Evolutionary conservation across 2,329 filamentous ascomycete species (phyloP).

Genomic region (Aspergillus puulaauensis): DNA sequence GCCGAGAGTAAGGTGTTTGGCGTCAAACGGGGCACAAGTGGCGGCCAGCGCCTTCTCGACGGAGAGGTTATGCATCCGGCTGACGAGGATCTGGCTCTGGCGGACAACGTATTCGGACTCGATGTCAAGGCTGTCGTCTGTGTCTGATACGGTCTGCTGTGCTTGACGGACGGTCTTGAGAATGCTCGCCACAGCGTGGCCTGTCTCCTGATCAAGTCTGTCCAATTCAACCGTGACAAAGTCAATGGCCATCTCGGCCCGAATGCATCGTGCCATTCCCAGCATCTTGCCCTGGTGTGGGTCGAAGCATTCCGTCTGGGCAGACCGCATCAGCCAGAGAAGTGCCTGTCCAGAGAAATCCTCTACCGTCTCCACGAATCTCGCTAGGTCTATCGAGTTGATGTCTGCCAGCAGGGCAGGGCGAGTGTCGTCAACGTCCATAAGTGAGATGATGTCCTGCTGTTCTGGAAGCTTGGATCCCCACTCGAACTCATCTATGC

Average conservation of each 20-base stretch:
- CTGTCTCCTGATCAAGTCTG: neutral
- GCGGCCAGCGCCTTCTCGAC: neutral
- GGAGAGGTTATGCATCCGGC: neutral
- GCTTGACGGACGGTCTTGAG: neutral
- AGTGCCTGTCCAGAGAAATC: neutral
- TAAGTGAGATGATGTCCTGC: neutral
- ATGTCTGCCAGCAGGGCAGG: neutral
- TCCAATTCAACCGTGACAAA: neutral
- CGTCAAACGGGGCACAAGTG: neutral
- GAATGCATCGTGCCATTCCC: constrained; percentile 13
- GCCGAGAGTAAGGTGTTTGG: neutral
- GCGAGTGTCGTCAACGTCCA: neutral
- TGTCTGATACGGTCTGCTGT: neutral
- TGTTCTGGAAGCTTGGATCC: neutral
- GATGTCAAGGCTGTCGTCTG: neutral
- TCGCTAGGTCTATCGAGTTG: neutral
- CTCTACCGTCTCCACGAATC: neutral
- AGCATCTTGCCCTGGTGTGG: constrained; percentile 12
- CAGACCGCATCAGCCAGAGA: constrained; percentile 14
- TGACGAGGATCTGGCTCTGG: neutral
- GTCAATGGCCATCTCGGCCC: constrained; percentile 8
- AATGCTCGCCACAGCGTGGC: neutral
- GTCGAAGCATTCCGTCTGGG: constrained; percentile 12
- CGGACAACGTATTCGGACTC: neutral
- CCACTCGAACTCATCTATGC: neutral